A percentile compares a stretch with the other conserved stretches of the same genome.
These are phyloP conservation scores for Pascua guehoae DNA, from an alignment of 1,284 basidiomycete genomes.

Conservation along the genomic window DNA sequence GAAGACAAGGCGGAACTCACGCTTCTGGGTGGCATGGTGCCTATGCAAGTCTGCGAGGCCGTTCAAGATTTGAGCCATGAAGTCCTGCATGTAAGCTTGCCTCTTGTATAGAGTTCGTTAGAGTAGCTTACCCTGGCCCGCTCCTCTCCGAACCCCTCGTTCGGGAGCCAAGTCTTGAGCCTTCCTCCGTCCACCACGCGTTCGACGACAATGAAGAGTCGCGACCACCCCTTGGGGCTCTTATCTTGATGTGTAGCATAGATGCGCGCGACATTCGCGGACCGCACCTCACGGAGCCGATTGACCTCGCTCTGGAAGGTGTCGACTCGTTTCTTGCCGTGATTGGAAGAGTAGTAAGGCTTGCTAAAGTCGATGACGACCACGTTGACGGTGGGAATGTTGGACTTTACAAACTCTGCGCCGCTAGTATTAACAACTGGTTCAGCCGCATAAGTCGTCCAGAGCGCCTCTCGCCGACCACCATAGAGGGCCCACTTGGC, in stretches of 20 bases:
- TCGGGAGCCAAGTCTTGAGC: conserved; percentile 37
- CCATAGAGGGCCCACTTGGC: conserved; percentile 41
- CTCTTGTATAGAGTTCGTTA: too few relatives aligned
- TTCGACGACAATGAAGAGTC: conserved; percentile 42
- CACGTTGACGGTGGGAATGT: conserved; percentile 32
- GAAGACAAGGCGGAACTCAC: conserved; percentile 18
- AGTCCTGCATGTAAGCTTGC: conserved; percentile 25
- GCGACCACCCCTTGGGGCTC: conserved; percentile 44
- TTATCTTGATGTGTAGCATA: conserved; percentile 40
- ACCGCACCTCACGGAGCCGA: conserved; percentile 30
- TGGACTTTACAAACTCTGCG: conserved; percentile 51
- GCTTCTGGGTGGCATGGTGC: conserved; percentile 39
- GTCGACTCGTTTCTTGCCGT: conserved; percentile 43
- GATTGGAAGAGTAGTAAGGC: conserved; percentile 38
- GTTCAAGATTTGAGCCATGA: conserved; percentile 40
- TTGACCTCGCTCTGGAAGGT: conserved; percentile 32
- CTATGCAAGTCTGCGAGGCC: conserved; percentile 42
- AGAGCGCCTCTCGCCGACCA: conserved; percentile 37
- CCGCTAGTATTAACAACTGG: conserved; percentile 12
- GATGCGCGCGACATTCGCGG: conserved; percentile 32
- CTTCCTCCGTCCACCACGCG: conserved; percentile 34
- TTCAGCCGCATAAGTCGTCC: conserved; percentile 47
- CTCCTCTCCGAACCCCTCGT: conserved; percentile 40
- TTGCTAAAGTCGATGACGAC: conserved; percentile 46
- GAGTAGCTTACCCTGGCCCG: conserved; percentile 31